Percentiles rank a stretch among this genome's conserved stretches.
Conservation (phyloP, 2,329 filamentous ascomycete species). For the Clarireedia homoeocarpa region DNA sequence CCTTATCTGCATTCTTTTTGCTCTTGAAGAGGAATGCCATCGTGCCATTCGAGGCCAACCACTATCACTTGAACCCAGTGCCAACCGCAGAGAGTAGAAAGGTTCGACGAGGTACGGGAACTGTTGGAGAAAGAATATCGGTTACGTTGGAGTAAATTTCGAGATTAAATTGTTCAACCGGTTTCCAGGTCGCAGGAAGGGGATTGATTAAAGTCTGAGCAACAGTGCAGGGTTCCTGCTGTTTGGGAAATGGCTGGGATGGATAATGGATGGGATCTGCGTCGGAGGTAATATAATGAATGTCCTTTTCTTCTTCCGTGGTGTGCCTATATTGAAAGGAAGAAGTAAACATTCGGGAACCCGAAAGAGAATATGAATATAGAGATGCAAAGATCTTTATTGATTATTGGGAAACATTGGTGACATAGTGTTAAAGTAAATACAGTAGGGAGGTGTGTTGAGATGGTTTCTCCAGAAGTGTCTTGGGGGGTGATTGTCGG, state of each 20-base stretch:
- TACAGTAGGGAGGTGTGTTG: no score
- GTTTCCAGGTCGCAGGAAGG: not conserved
- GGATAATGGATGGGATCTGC: not conserved
- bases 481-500: no score
- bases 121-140: not conserved
- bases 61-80: slow-evolving; percentile 11
- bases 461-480: no score
- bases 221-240: slow-evolving; percentile 7
- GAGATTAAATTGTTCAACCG: slow-evolving; percentile 1
- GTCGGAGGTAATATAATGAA: not conserved
- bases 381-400: no score
- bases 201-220: slow-evolving; percentile 6
- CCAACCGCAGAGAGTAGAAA: not conserved
- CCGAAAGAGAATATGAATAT: no score
- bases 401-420: no score
- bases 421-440: no score
- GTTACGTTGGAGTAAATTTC: not conserved
- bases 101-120: not conserved
- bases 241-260: slow-evolving; percentile 8
- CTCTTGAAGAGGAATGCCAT: slow-evolving; percentile 83
- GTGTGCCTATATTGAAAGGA: no score
- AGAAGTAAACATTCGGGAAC: no score
- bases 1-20: slow-evolving; percentile 65
- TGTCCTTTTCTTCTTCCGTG: not conserved
- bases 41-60: slow-evolving; percentile 31